Base-by-base conservation (phyloP, 2,329 filamentous ascomycete genomes). In the Pseudocercospora ulei region DNA sequence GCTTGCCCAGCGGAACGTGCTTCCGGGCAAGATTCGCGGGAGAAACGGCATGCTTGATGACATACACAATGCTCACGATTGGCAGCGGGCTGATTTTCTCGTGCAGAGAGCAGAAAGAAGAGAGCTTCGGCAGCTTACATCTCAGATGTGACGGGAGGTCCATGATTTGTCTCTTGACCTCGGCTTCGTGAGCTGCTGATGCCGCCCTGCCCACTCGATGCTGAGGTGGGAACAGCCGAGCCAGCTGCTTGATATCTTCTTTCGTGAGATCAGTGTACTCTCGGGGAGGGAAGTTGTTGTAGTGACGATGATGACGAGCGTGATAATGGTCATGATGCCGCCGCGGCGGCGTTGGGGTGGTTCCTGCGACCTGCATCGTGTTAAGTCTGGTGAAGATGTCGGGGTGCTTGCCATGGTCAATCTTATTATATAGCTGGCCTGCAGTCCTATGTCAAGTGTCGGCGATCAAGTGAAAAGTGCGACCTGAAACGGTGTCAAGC, bases 131-230 rank as follows among this genome's bases (percentile, higher is more conserved):
- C 12, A 40, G 9, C 18, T 42, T 49, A 35, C 34, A 35, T 13
- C 36, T 43, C 3, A 56, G 46, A 28, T 53, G 49, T 4, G 43
- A 8, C 3, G 54, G 53, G 1, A 56, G 35, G n/a, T 39, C 28
- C 6, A 35, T 14, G 25, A 55, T 53, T 7, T 35, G 26, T 13
- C 41, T 17, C 12, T 43, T 49, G 16, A 44, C 41, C 22, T 28
- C 29, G n/a, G 36, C 22, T 9, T 36, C 27, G 27, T 47, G 46
- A 3, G 38, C 22, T 9, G 42, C 24, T 16, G 34, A 19, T 7
- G 35, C 20, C 12, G 39, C 9, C 5, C 26, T 25, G 25, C 37
- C 7, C 14, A 38, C 7, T 6, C 31, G 7, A 18, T 43, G 46
- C 5, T 27, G 11, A 7, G 31, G 37, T 19, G 22, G 43, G 36